These are phyloP conservation scores for Aspergillus cavernicola DNA, from an alignment of 495 filamentous ascomycete species.

Conservation along the genomic window DNA sequence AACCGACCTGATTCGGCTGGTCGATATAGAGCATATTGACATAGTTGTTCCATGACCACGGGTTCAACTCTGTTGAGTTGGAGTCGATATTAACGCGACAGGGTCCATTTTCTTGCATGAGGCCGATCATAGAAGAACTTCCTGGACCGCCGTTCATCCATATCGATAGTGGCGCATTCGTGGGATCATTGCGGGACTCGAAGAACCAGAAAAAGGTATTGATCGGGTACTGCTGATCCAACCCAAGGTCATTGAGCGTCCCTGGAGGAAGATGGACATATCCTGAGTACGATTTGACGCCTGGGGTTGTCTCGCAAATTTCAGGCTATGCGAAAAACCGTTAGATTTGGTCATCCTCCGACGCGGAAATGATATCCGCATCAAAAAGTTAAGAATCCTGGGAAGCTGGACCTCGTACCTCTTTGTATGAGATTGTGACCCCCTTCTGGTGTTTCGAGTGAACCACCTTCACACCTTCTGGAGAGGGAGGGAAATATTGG, in stretches of 20 bases:
- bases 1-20: slow-evolving; percentile 60
- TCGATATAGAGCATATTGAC: slow-evolving; percentile 65
- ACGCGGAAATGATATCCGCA: neutral
- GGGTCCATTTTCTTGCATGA: slow-evolving; percentile 62
- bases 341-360: neutral
- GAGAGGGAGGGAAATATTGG: slow-evolving; percentile 55
- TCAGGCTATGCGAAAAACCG: slow-evolving; percentile 34
- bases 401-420: slow-evolving; percentile 37
- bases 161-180: slow-evolving; percentile 47
- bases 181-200: slow-evolving; percentile 41
- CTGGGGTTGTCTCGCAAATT: slow-evolving; percentile 50
- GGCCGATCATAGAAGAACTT: slow-evolving; percentile 55
- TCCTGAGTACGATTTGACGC: slow-evolving; percentile 39
- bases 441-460: slow-evolving; percentile 56
- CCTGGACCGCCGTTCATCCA: slow-evolving; percentile 59
- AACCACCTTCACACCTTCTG: slow-evolving; percentile 50
- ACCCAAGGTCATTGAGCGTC: slow-evolving; percentile 39
- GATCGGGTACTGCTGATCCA: slow-evolving; percentile 57
- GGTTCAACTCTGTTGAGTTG: slow-evolving; percentile 48
- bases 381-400: no score
- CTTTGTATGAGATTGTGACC: slow-evolving; percentile 61
- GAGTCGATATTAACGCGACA: slow-evolving; percentile 53
- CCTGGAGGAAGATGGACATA: slow-evolving; percentile 47
- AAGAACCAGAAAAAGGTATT: slow-evolving; percentile 83
- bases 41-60: slow-evolving; percentile 59